Conservation (phyloP, 805 yeast species). For the Ogataea henricii region DNA sequence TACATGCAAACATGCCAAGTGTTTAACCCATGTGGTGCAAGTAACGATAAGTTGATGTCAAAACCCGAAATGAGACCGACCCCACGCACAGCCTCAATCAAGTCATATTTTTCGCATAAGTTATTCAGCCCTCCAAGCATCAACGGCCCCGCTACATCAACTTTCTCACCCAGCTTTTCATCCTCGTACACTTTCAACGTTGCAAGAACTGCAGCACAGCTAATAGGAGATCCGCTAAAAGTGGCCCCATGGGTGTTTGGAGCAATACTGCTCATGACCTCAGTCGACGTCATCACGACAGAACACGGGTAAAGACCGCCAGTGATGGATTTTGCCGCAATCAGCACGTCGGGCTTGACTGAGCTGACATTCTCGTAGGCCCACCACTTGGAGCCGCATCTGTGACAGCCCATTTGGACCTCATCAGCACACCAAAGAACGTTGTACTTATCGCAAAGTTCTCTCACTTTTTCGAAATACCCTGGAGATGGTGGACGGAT, state of each 20-base stretch:
- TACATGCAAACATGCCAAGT: slow-evolving; percentile 32
- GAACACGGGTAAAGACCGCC: slow-evolving; percentile 33
- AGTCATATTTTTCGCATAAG: slow-evolving; percentile 11
- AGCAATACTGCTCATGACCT: slow-evolving; percentile 29
- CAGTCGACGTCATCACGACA: slow-evolving; percentile 24
- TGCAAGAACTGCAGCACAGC: slow-evolving; percentile 30
- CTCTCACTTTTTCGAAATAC: slow-evolving; percentile 35
- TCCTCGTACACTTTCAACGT: slow-evolving; percentile 31
- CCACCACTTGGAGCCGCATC: slow-evolving; percentile 36
- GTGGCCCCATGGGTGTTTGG: slow-evolving; percentile 35
- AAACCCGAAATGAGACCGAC: slow-evolving; percentile 28
- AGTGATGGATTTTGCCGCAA: slow-evolving; percentile 31
- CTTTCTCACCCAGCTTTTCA: slow-evolving; percentile 21
- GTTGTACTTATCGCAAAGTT: slow-evolving; percentile 34
- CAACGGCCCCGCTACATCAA: neutral
- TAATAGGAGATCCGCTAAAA: slow-evolving; percentile 32
- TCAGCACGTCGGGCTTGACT: slow-evolving; percentile 29
- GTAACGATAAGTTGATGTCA: slow-evolving; percentile 21
- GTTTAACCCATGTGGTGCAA: slow-evolving; percentile 16
- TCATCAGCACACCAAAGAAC: slow-evolving; percentile 40
- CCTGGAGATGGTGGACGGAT: slow-evolving; percentile 37
- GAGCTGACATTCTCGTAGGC: slow-evolving; percentile 37
- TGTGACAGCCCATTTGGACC: slow-evolving; percentile 39
- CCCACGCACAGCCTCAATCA: slow-evolving; percentile 28
- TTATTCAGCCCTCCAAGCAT: neutral